These are phyloP conservation scores for Diutina ranongensis DNA, from an alignment of 1,139 yeast species.

Conservation along the genomic window DNA sequence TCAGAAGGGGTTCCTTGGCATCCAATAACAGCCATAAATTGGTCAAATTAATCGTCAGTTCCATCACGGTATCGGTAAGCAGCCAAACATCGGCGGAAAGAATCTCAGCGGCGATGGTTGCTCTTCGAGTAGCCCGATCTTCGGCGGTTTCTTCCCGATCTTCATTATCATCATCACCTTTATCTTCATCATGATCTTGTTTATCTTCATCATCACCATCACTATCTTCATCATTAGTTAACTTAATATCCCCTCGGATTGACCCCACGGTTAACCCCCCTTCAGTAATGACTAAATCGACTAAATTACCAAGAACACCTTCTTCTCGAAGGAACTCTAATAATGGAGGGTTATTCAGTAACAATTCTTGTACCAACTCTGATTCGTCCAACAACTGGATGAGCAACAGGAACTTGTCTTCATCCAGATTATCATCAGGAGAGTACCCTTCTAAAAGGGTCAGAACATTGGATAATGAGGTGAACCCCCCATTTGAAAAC, in stretches of 20 bases:
- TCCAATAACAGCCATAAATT: constrained; percentile 76
- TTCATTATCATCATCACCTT: constrained; percentile 15
- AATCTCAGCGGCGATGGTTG: constrained; percentile 85
- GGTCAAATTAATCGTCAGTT: constrained; percentile 50
- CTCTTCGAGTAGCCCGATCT: constrained; percentile 54
- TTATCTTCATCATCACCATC: constrained; percentile 4
- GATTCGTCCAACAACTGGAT: constrained; percentile 73
- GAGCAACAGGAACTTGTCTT: constrained; percentile 16
- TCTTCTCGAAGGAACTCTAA: constrained; percentile 75
- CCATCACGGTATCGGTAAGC: constrained; percentile 83
- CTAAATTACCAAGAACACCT: constrained; percentile 50
- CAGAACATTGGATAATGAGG: constrained; percentile 64
- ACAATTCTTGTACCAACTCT: constrained; percentile 73
- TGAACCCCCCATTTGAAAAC: constrained; percentile 65
- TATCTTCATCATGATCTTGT: constrained; percentile 11
- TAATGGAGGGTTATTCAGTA: constrained; percentile 72
- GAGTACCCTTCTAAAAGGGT: constrained; percentile 50
- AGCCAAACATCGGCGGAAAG: constrained; percentile 93
- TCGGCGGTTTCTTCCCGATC: constrained; percentile 28
- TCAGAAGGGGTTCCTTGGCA: constrained; percentile 42
- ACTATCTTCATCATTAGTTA: constrained; percentile 5
- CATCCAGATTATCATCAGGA: neutral
- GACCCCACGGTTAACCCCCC: constrained; percentile 13
- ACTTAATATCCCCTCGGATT: neutral
- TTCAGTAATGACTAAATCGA: constrained; percentile 51